Percentiles rank a stretch among this genome's conserved stretches.
Conservation (phyloP, 805 yeast species). For the Huiozyma naganishii region DNA sequence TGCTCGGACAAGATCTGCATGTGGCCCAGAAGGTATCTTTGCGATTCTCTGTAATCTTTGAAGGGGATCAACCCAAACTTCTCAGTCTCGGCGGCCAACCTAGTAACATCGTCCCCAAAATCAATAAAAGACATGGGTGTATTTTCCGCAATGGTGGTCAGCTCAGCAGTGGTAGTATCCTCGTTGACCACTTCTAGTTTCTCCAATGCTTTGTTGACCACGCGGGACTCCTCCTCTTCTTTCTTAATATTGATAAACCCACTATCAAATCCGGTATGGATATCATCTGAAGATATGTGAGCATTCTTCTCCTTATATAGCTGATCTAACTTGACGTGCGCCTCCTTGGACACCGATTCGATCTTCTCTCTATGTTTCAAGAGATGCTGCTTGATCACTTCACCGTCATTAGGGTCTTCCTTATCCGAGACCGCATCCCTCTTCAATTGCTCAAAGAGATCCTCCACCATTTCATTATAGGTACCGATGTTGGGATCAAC, state of each 20-base stretch:
- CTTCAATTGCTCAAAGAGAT: slow-evolving; percentile 66
- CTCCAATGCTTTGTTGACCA: slow-evolving; percentile 4
- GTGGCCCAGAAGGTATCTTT: slow-evolving; percentile 42
- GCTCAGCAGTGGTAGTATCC: background rate
- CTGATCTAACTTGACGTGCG: slow-evolving; percentile 53
- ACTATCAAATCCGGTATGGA: slow-evolving; percentile 84
- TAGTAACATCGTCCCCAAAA: slow-evolving; percentile 37
- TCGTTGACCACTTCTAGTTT: slow-evolving; percentile 1
- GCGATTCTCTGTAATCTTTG: slow-evolving; percentile 40
- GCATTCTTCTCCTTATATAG: slow-evolving; percentile 58
- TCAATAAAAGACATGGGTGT: slow-evolving; percentile 18
- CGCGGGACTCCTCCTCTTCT: slow-evolving; percentile 11
- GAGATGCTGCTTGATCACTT: slow-evolving; percentile 28
- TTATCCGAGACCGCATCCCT: slow-evolving; percentile 44
- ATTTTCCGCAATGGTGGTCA: background rate
- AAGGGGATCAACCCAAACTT: slow-evolving; percentile 50
- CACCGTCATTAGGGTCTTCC: slow-evolving; percentile 33
- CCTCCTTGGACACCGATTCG: slow-evolving; percentile 51
- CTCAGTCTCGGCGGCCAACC: slow-evolving; percentile 51
- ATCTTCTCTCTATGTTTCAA: slow-evolving; percentile 60
- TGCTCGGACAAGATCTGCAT: slow-evolving; percentile 64
- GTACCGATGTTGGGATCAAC: slow-evolving; percentile 44
- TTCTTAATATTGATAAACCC: slow-evolving; percentile 61
- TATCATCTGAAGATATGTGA: slow-evolving; percentile 82
- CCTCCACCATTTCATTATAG: slow-evolving; percentile 88